Conservation (phyloP, 2,329 filamentous ascomycete species). For the Fusarium scirpi region DNA sequence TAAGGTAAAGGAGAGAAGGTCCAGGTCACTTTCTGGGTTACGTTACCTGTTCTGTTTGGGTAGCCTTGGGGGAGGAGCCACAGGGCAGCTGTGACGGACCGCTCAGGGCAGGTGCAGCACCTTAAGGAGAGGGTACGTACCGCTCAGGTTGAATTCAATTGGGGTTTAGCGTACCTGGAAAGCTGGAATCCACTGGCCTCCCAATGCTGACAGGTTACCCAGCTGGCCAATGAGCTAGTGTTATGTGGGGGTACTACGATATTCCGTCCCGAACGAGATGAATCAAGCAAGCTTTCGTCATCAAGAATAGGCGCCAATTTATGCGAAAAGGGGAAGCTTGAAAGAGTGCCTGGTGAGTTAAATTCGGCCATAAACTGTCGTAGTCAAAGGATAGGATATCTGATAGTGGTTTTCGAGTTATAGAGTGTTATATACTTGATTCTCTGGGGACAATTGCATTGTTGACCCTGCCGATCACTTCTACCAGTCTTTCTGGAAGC, state of each 20-base stretch:
- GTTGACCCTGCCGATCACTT: neutral
- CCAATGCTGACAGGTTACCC: conserved; percentile 34
- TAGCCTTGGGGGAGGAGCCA: conserved; percentile 29
- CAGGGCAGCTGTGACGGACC: conserved; percentile 31
- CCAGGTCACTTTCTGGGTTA: conserved; percentile 47
- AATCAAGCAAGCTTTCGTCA: conserved; percentile 29
- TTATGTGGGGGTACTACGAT: conserved; percentile 15
- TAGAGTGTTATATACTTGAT: neutral
- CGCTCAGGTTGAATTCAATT: neutral
- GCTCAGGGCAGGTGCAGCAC: conserved; percentile 29
- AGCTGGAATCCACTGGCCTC: conserved; percentile 20
- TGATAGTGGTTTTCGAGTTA: neutral
- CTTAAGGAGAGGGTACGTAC: conserved; percentile 30
- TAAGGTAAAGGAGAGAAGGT: conserved; percentile 43
- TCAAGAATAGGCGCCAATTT: conserved; percentile 23
- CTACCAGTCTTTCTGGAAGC: neutral
- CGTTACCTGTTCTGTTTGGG: conserved; percentile 53
- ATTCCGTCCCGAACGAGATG: conserved; percentile 39
- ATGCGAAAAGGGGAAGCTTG: conserved; percentile 37
- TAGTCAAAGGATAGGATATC: neutral
- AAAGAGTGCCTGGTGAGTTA: neutral
- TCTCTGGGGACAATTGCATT: neutral
- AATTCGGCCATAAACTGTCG: neutral
- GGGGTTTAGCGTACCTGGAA: conserved; percentile 7
- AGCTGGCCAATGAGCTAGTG: conserved; percentile 14